Conservation (phyloP, 305 asterid genomes). For the Solanum hybrid region DNA sequence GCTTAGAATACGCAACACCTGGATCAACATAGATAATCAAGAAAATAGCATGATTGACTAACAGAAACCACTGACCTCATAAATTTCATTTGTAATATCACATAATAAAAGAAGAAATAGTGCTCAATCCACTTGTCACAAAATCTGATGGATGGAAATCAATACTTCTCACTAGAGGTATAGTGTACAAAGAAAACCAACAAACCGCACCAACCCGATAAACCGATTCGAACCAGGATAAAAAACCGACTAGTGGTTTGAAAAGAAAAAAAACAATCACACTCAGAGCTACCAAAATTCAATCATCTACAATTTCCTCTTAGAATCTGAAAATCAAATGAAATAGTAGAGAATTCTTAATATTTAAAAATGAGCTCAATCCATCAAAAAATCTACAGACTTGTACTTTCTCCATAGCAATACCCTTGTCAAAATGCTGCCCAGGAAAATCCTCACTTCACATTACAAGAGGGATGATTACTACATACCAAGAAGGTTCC, state of each 20-base stretch:
- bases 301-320: not conserved
- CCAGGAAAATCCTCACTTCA: not conserved
- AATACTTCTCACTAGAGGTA: not conserved
- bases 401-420: not conserved
- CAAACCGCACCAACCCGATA: not conserved
- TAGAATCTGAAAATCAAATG: not conserved
- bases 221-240: not conserved
- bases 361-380: not conserved
- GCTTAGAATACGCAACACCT: slow-evolving; percentile 74
- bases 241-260: not conserved
- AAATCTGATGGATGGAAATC: not conserved
- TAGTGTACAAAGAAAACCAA: not conserved
- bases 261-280: not conserved
- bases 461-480: not conserved
- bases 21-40: slow-evolving; percentile 13
- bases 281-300: not conserved
- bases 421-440: not conserved
- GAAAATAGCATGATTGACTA: not conserved
- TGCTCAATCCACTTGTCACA: not conserved
- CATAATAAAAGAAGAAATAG: not conserved
- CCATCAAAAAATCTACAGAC: not conserved
- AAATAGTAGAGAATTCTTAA: not conserved
- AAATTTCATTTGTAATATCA: not conserved
- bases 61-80: not conserved
- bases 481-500: slow-evolving; percentile 44